Percentiles rank a stretch among this genome's conserved stretches.
phyloP scores from a whole-genome alignment of 345 rosid genomes.

The Physaria fendleri region DNA sequence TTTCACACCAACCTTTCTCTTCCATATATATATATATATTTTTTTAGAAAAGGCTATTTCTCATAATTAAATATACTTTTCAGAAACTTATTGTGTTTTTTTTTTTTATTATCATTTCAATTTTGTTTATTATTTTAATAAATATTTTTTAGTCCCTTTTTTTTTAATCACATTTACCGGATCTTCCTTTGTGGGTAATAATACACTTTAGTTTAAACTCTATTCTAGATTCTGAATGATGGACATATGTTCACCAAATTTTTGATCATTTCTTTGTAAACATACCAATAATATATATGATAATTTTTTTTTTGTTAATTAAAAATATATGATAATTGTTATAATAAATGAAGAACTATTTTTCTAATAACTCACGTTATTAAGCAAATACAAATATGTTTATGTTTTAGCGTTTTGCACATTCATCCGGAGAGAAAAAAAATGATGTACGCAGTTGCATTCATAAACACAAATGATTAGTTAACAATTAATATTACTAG shows the following conservation, averaged over 20 bases:
- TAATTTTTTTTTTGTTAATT: neutral
- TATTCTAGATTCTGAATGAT: constrained; percentile 8
- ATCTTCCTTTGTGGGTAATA: constrained; percentile 10
- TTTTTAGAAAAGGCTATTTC: too few relatives aligned
- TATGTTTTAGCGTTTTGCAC: neutral
- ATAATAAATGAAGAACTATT: neutral
- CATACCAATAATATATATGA: constrained; percentile 4
- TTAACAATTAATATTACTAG: neutral
- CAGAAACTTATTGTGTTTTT: neutral
- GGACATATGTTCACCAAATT: constrained; percentile 26
- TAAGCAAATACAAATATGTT: neutral
- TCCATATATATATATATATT: too few relatives aligned
- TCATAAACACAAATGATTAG: neutral
- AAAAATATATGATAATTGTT: neutral
- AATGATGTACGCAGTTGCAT: neutral
- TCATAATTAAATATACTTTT: too few relatives aligned
- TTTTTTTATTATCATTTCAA: neutral
- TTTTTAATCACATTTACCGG: neutral
- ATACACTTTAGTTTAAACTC: constrained; percentile 9
- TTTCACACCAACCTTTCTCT: constrained; percentile 20
- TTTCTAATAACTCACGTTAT: neutral
- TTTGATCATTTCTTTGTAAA: constrained; percentile 26
- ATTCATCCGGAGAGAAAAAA: neutral
- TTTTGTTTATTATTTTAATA: neutral
- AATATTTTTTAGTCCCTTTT: too few relatives aligned